These are phyloP conservation scores for Nannizzia gypsea DNA, from an alignment of 2,329 filamentous ascomycete species.

Conservation along the genomic window DNA sequence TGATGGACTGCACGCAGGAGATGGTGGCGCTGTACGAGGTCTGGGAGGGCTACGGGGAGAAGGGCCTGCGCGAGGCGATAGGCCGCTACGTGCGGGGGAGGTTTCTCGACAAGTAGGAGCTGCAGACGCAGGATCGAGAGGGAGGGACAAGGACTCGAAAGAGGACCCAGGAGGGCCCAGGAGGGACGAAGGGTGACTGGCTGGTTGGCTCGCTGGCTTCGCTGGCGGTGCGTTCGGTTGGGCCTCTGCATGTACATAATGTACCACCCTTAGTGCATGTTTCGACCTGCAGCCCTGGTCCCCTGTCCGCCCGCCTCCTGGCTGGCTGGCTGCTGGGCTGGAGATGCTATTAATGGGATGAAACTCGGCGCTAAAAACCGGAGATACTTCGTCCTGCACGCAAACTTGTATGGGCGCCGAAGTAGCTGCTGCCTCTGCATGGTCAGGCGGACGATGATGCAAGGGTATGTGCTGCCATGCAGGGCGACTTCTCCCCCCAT, in stretches of 20 bases:
- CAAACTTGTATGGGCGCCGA: background rate
- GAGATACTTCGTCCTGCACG: background rate
- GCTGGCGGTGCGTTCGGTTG: too few relatives aligned
- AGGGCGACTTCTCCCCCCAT: background rate
- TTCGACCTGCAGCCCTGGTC: background rate
- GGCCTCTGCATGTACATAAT: background rate
- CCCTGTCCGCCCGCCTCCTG: background rate
- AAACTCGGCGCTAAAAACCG: background rate
- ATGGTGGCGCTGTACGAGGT: constrained; percentile 78
- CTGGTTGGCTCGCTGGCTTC: too few relatives aligned
- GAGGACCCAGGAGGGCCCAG: background rate
- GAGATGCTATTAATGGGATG: background rate
- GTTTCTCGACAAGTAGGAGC: constrained; percentile 42
- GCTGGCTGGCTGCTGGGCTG: background rate
- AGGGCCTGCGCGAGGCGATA: constrained; percentile 52
- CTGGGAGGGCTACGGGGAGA: constrained; percentile 55
- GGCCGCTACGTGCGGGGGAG: constrained; percentile 50
- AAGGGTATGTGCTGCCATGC: background rate
- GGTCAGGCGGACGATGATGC: constrained; percentile 5
- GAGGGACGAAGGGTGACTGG: too few relatives aligned
- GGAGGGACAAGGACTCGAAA: background rate
- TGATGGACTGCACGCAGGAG: constrained; percentile 84
- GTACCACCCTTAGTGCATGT: too few relatives aligned
- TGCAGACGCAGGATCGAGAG: background rate
- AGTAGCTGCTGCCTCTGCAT: background rate